These are phyloP conservation scores for Collybia nuda DNA, from an alignment of 768 basidiomycete species.

Conservation along the genomic window DNA sequence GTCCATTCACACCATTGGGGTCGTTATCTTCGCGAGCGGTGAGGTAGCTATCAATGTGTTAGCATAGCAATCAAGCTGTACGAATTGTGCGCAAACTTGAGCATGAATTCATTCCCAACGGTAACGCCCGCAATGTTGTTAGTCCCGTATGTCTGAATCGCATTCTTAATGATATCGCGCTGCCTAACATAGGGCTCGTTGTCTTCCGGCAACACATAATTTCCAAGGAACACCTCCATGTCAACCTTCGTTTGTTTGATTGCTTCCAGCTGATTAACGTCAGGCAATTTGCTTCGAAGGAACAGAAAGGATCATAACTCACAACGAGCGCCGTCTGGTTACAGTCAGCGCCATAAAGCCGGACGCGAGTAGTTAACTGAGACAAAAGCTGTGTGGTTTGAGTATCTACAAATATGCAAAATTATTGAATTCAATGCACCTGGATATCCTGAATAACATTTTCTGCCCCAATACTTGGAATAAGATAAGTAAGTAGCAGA, in stretches of 20 bases:
- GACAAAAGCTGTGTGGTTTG: conserved; percentile 61
- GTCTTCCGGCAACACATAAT: conserved; percentile 62
- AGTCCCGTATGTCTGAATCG: conserved; percentile 75
- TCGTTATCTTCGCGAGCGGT: conserved; percentile 43
- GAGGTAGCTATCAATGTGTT: conserved; percentile 49
- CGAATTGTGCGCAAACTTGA: conserved; percentile 45
- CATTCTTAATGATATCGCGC: conserved; percentile 58
- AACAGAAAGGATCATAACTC: conserved; percentile 20
- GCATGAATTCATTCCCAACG: conserved; percentile 91
- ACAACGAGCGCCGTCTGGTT: conserved; percentile 79
- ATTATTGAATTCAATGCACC: conserved; percentile 29
- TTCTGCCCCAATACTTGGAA: conserved; percentile 28
- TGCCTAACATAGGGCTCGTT: conserved; percentile 70
- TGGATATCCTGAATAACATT: conserved; percentile 71
- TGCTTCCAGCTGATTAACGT: conserved; percentile 64
- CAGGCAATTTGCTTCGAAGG: background rate
- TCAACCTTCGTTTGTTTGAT: conserved; percentile 88
- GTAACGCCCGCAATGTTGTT: conserved; percentile 78
- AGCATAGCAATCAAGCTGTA: background rate
- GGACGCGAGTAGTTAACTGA: conserved; percentile 77
- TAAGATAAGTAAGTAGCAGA: background rate
- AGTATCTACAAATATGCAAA: conserved; percentile 1
- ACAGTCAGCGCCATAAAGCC: conserved; percentile 86
- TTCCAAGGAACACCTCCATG: conserved; percentile 76
- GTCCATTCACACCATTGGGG: conserved; percentile 59